Evolutionary conservation across 768 basidiomycete genomes (phyloP).

Genomic region (Boletus sp.): DNA sequence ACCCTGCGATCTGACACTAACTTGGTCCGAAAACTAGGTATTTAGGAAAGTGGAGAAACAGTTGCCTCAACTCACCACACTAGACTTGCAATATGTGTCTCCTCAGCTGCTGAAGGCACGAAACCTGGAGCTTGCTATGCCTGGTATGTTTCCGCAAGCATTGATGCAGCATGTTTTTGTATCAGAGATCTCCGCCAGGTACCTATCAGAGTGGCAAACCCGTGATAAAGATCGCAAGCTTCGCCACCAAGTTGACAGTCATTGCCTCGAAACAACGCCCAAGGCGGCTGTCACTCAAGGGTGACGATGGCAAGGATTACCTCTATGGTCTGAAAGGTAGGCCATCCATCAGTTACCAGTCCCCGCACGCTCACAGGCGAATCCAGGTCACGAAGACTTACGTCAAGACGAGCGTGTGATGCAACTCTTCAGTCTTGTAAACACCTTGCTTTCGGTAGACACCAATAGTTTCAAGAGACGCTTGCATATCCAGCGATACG

Average conservation of each 20-base stretch:
- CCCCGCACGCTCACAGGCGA: neutral
- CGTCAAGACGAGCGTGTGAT: slow-evolving; percentile 99
- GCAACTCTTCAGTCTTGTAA: slow-evolving; percentile 97
- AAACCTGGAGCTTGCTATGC: slow-evolving; percentile 92
- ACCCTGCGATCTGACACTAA: neutral
- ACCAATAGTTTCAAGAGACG: slow-evolving; percentile 95
- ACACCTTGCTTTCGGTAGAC: slow-evolving; percentile 89
- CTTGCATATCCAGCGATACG: slow-evolving; percentile 88
- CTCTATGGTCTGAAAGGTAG: slow-evolving; percentile 88
- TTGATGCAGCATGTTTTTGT: neutral
- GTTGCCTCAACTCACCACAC: slow-evolving; percentile 77
- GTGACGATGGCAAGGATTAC: slow-evolving; percentile 91
- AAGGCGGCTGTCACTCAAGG: slow-evolving; percentile 79
- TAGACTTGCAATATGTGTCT: slow-evolving; percentile 97
- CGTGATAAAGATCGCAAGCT: slow-evolving; percentile 77
- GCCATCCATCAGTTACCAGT: no score
- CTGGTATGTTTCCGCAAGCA: slow-evolving; percentile 49
- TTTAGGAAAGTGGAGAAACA: slow-evolving; percentile 97
- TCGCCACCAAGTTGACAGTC: slow-evolving; percentile 86
- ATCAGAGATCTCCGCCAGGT: slow-evolving; percentile 41
- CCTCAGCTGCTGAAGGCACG: slow-evolving; percentile 86
- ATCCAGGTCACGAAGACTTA: slow-evolving; percentile 90
- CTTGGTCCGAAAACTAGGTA: slow-evolving; percentile 47
- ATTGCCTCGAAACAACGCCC: slow-evolving; percentile 98
- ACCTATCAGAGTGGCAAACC: slow-evolving; percentile 89